Base-by-base conservation (phyloP, 371 early-diverging fungal species). In the Mucor piriformis region DNA sequence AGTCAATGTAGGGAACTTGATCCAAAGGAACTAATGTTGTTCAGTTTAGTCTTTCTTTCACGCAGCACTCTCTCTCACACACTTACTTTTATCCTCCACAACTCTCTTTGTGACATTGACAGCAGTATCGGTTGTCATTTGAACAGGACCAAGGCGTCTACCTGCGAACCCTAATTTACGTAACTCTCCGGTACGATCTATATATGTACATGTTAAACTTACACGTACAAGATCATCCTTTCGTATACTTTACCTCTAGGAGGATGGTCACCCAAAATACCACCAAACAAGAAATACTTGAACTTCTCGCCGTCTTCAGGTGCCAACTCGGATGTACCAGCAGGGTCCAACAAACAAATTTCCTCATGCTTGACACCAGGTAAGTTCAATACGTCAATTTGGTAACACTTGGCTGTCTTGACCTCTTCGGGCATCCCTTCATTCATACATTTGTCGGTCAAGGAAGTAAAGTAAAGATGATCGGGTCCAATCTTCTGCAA, bases 211-310 rank as follows among this genome's bases (percentile, higher is more conserved):
- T 29, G 29, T 13, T 42, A 18, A 40, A 24, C 11, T 7, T 38
- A 38, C 23, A 35, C 25, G n/a, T 16, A 29, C n/a, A n/a, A n/a
- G n/a, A n/a, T n/a, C n/a, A n/a, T n/a, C n/a, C n/a, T n/a, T n/a
- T n/a, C n/a, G n/a, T 27, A 38, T 35, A 53, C 24, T 25, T 47
- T 76, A 85, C 88, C 88, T 77, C 81, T 72, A 49, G 88, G 88
- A 40, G 88, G 88, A 64, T 83, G 82, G 67, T 81, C 86, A 46
- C 89, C 88, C 48, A 92, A 69, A 57, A 92, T 92, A 34, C 93
- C 93, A 18, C 93, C 93, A 81, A 92, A 92, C 63, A 92, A 70
- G 57, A 90, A 83, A 69, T 83, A 90, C 27, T 89, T 86, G 60
- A 81, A 92, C 13, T 67, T 72, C 16, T 83, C 82, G 16, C 76